phyloP scores from a whole-genome alignment of 768 basidiomycete species.

The Tylopilus felleus region DNA sequence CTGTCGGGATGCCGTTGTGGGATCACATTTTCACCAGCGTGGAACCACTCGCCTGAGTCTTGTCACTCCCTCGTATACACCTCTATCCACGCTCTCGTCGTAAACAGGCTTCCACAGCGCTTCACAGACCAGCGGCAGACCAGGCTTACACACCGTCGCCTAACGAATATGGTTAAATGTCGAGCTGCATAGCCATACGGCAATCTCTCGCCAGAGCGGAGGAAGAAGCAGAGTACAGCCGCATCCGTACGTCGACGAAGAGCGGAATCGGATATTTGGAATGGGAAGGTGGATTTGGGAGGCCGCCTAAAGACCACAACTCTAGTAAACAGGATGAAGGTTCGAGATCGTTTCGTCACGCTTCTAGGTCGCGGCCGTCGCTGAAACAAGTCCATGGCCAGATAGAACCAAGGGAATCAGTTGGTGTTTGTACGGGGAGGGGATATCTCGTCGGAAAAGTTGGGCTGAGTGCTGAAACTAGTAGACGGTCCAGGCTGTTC shows the following conservation, averaged over 20 bases:
- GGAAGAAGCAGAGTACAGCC: not conserved
- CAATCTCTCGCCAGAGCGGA: not conserved
- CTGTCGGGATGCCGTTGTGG: not conserved
- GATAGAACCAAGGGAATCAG: not conserved
- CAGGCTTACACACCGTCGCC: not conserved
- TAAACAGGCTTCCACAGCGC: slow-evolving; percentile 2
- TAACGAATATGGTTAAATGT: not conserved
- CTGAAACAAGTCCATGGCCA: not conserved
- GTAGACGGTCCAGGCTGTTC: not conserved
- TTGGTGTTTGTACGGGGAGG: not conserved
- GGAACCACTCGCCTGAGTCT: not conserved
- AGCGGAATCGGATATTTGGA: slow-evolving; percentile 3
- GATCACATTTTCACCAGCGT: not conserved
- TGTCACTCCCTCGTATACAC: not conserved
- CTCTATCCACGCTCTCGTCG: not conserved
- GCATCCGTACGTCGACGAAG: slow-evolving; percentile 13
- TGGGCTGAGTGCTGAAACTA: not conserved
- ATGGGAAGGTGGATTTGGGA: not conserved
- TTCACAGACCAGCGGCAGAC: not conserved
- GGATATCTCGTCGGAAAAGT: not conserved
- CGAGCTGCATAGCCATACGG: not conserved
- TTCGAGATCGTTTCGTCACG: not conserved
- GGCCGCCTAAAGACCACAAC: slow-evolving; percentile 8
- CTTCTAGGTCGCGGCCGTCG: slow-evolving; percentile 6
- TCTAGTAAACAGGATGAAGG: not conserved